These are phyloP conservation scores for Panaeolus cyanescens DNA, from an alignment of 768 basidiomycete species.

Conservation along the genomic window DNA sequence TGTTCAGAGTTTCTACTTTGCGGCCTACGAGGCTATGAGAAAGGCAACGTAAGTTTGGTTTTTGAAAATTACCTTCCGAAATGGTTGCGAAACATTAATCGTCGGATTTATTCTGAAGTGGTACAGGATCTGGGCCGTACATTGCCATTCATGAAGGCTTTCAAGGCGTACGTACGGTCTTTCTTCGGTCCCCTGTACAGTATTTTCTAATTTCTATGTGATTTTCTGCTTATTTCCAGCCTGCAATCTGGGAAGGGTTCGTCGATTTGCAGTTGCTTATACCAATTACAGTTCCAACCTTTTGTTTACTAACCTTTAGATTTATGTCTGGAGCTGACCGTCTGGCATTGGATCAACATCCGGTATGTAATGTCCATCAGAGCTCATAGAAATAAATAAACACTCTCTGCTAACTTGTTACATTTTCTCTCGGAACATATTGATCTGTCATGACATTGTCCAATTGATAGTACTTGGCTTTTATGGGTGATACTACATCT, in stretches of 20 bases:
- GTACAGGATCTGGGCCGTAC: conserved; percentile 61
- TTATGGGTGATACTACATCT: conserved; percentile 37
- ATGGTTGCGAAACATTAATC: not conserved
- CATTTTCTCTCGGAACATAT: not conserved
- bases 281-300: conserved; percentile 8
- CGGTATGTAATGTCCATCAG: conserved; percentile 45
- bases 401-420: conserved; percentile 9
- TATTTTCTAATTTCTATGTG: conserved; percentile 8
- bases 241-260: conserved; percentile 47
- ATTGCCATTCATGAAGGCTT: conserved; percentile 70
- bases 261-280: conserved; percentile 9
- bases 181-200: conserved; percentile 13
- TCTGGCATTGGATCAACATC: conserved; percentile 75
- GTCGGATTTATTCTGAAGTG: conserved; percentile 40
- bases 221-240: conserved; percentile 24
- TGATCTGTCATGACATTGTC: conserved; percentile 8
- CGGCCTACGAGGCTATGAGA: conserved; percentile 48
- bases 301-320: conserved; percentile 30
- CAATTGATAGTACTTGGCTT: conserved; percentile 44
- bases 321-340: conserved; percentile 82
- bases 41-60: conserved; percentile 36
- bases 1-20: conserved; percentile 45
- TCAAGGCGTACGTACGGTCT: conserved; percentile 42
- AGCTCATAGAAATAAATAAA: conserved; percentile 10
- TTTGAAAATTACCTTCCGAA: not conserved